Base-by-base conservation (phyloP, 1,139 yeast genomes). In the Kodamaea fungicola region DNA sequence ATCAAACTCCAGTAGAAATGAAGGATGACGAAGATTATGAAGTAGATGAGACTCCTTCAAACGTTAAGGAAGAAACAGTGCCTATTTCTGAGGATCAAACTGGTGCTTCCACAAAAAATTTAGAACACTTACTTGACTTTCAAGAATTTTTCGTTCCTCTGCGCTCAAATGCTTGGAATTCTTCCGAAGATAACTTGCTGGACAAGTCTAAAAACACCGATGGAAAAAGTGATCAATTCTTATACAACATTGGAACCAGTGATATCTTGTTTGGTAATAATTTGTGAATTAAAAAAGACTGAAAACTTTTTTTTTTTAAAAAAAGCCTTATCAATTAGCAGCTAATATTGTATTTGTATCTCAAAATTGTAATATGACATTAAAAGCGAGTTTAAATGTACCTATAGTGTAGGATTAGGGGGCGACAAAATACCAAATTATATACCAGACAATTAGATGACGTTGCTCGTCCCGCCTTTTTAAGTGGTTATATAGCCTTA, bases 251-350 rank as follows among this genome's bases (percentile, higher is more conserved):
- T 22, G 55, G 57, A 7, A 46, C 52, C 21, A 53, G 47, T 37
- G 58, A 54, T 39, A 46, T 53, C 24, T 42, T 53, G 39, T 52
- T 49, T 40, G 56, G 50, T 36, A 51, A 51, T 31, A 47, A 44
- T 37, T 39, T 45, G 30, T 47, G 19, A 16, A 42, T 31, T 23
- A 16, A 27, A 32, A 25, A 27, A 12, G 13, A 8, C 30, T 8
- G 16, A 30, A 32, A 10, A 9, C 16, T 8, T 10, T 27, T 27
- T 10, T 27, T 27, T 16, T 4, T 4, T 4, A 16, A 16, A 16
- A 16, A 16, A 16, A 16, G 3, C 19, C 19, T 16, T 16, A 16
- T 16, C 19, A 16, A n/a, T 27, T 12, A 27, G 8, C 13, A 12
- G 29, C 26, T 21, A 12, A 30, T 7, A 21, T 21, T 9, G 32